Conservation (phyloP, 495 filamentous ascomycete species). For the Podospora australis region DNA sequence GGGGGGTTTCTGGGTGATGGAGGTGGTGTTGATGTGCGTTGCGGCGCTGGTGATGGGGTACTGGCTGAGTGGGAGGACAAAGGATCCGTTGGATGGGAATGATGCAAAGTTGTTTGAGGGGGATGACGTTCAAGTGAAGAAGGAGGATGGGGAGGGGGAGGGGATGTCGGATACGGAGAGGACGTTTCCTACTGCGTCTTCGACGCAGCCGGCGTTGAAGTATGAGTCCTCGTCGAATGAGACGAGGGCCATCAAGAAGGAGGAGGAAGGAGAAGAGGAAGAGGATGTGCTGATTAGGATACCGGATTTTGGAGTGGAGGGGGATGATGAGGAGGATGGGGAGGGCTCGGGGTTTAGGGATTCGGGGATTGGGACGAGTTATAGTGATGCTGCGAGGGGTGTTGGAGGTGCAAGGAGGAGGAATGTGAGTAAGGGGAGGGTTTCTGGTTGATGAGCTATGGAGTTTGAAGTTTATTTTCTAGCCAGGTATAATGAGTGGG, state of each 20-base stretch:
- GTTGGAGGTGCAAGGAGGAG: constrained; percentile 18
- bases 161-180: constrained; percentile 31
- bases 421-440: background rate
- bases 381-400: constrained; percentile 27
- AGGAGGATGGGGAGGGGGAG: constrained; percentile 19
- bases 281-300: constrained; percentile 2
- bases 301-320: constrained; percentile 18
- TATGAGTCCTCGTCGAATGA: constrained; percentile 13
- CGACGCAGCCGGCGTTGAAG: constrained; percentile 43
- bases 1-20: constrained; percentile 64
- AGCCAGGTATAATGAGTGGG: no score
- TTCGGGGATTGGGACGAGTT: constrained; percentile 44
- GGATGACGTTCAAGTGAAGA: background rate
- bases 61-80: background rate
- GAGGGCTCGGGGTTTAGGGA: constrained; percentile 24
- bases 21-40: constrained; percentile 54
- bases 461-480: background rate
- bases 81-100: no score
- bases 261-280: constrained; percentile 16
- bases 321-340: constrained; percentile 36
- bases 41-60: constrained; percentile 18
- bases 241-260: constrained; percentile 21
- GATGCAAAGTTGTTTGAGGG: background rate
- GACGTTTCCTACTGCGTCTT: constrained; percentile 53
- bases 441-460: background rate